Conservation (phyloP, 2,329 filamentous ascomycete species). For the Epichloe amarillans region DNA sequence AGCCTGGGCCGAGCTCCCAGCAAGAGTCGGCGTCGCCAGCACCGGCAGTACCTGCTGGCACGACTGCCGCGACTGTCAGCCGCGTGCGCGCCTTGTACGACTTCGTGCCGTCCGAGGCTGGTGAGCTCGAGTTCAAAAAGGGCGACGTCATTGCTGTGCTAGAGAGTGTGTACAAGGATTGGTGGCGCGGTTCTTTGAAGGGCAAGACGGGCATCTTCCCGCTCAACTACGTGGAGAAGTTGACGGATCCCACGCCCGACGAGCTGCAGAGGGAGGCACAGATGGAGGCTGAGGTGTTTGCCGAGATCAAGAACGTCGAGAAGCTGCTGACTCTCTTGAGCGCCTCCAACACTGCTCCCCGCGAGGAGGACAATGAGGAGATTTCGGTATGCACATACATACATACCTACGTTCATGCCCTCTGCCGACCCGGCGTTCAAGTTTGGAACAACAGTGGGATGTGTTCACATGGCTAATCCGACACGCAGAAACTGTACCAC, state of each 20-base stretch:
- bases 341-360: constrained; percentile 65
- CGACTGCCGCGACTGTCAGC: constrained; percentile 91
- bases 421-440: too few relatives aligned
- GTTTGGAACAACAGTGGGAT: too few relatives aligned
- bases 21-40: constrained; percentile 27
- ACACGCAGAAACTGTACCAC: constrained; percentile 60
- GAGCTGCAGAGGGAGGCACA: constrained; percentile 91
- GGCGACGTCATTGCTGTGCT: constrained; percentile 95
- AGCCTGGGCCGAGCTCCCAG: constrained; percentile 25
- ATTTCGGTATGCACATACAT: constrained; percentile 53
- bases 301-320: constrained; percentile 51
- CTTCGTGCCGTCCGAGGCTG: constrained; percentile 85
- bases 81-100: constrained; percentile 88
- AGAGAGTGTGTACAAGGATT: constrained; percentile 97
- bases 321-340: constrained; percentile 78
- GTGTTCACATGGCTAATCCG: constrained; percentile 17
- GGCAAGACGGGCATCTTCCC: constrained; percentile 97
- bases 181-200: constrained; percentile 93
- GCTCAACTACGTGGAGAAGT: constrained; percentile 95
- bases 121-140: constrained; percentile 91
- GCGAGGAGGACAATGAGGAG: constrained; percentile 90
- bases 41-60: constrained; percentile 58
- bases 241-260: constrained; percentile 85
- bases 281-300: constrained; percentile 67
- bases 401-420: too few relatives aligned